Base-by-base conservation (phyloP, 2,329 filamentous ascomycete genomes). In the Camillea tinctor region DNA sequence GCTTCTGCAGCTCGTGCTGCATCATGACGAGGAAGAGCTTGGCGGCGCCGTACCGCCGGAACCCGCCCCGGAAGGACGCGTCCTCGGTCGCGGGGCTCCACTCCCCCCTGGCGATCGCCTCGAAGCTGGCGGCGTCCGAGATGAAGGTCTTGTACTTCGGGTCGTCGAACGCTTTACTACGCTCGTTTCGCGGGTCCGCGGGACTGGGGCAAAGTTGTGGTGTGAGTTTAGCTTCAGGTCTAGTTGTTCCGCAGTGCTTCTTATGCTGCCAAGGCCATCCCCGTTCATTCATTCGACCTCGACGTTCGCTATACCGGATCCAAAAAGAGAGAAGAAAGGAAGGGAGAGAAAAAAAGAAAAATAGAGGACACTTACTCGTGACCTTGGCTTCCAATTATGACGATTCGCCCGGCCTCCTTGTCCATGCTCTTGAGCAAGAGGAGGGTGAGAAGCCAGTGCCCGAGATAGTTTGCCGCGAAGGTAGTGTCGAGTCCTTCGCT, bases 381-480 rank as follows among this genome's bases (percentile, higher is more conserved):
- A 19, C 53, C 19, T 24, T 50, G 19, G 44, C 60, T 64, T 2
- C 58, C 56, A 2, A 64, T 19, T 2, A 60, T 54, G 13, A 64
- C 58, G 11, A 63, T 52, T 20, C 54, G 54, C 9, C 62, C 62
- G 2, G 54, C 21, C 30, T 60, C 58, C 19, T 56, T 55, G 24
- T 67, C 61, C 56, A 67, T 64, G 40, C 65, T 65, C 50, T 59
- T 49, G 1, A 67, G 21, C 17, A 67, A 40, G 9, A 67, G 53
- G 11, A 67, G n/a, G 7, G 53, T 59, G 30, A 67, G 48, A 1
- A 67, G 63, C 65, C 63, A 67, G 15, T 67, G 61, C 2, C 63
- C 55, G 2, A 67, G 52, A 50, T 67, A 65, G 36, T 63, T 65
- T 11, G 54, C 44, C 21, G 56, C 52, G 7, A 56, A 67, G 3